Conservation (phyloP, 495 filamentous ascomycete genomes). For the Lindgomyces ingoldianus region DNA sequence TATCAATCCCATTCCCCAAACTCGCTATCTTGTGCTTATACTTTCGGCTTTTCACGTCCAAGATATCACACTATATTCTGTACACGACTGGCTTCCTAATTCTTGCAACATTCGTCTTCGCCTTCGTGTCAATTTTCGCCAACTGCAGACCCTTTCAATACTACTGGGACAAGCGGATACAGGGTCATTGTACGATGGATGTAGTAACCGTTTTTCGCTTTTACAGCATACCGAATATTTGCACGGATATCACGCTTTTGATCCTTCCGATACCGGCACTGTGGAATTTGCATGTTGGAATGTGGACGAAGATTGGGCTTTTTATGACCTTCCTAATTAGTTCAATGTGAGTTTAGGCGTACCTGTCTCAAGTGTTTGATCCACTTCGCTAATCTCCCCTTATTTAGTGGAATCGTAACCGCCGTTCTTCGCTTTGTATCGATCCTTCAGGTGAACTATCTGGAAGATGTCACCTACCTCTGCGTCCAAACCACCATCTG, state of each 20-base stretch:
- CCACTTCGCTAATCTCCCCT: not conserved
- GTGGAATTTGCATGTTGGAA: conserved; percentile 9
- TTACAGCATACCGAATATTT: conserved; percentile 29
- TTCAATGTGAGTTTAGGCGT: not conserved
- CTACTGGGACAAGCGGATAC: conserved; percentile 5
- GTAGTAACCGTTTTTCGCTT: conserved; percentile 16
- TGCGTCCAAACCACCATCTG: conserved; percentile 11
- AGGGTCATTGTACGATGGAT: conserved; percentile 19
- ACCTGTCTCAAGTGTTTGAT: not conserved
- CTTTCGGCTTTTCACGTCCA: conserved; percentile 18
- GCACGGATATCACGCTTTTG: conserved; percentile 19
- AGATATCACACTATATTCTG: not conserved
- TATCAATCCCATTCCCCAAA: conserved; percentile 24
- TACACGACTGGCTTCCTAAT: conserved; percentile 9
- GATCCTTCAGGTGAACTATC: conserved; percentile 5
- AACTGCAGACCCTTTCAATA: conserved; percentile 21
- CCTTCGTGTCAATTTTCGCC: conserved; percentile 4
- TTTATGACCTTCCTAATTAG: conserved; percentile 15
- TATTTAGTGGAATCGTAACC: conserved; percentile 19
- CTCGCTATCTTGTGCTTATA: conserved; percentile 30
- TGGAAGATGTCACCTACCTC: conserved; percentile 18
- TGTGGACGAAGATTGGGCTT: conserved; percentile 15
- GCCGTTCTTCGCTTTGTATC: conserved; percentile 24
- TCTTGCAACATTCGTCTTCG: conserved; percentile 21
- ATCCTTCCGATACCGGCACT: conserved; percentile 15